Percentiles rank a stretch among this genome's conserved stretches.
Conservation (phyloP, 139 green algal species). For the Medakamo hakoo region DNA sequence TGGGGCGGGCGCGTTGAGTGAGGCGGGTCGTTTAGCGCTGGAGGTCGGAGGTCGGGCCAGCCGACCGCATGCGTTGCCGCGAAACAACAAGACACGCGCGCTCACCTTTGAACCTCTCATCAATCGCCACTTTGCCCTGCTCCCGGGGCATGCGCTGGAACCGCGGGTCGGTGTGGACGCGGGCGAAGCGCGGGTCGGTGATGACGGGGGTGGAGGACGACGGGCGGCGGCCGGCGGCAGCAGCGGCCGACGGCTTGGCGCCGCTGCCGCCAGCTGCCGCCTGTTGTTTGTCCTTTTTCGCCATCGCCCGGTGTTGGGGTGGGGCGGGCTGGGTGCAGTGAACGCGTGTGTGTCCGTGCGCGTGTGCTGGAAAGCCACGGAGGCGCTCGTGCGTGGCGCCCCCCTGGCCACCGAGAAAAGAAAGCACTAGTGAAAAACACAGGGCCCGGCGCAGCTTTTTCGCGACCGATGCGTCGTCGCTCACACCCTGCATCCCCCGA, state of each 20-base stretch:
- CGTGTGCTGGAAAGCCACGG: no score
- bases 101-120: slow-evolving; percentile 65
- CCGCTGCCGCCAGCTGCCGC: no score
- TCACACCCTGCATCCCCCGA: no score
- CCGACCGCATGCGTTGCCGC: neutral
- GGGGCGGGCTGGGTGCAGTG: no score
- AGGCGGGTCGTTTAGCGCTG: neutral
- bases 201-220: slow-evolving; percentile 4
- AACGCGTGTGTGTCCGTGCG: no score
- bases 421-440: no score
- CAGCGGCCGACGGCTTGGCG: no score
- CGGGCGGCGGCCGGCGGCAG: neutral
- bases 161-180: slow-evolving; percentile 64
- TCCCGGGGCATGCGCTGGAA: slow-evolving; percentile 62
- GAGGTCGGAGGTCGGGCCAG: neutral
- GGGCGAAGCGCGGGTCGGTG: slow-evolving; percentile 54
- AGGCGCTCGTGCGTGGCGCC: no score
- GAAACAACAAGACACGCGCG: neutral
- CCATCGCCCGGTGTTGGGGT: no score
- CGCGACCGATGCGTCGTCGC: no score
- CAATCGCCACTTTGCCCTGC: slow-evolving; percentile 61
- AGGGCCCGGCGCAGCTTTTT: no score
- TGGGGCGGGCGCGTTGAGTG: neutral
- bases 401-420: no score
- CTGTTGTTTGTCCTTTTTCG: slow-evolving; percentile 9